A percentile compares a stretch with the other conserved stretches of the same genome.
phyloP scores from a whole-genome alignment of 345 rosid genomes.

The Populus ilicifolia region DNA sequence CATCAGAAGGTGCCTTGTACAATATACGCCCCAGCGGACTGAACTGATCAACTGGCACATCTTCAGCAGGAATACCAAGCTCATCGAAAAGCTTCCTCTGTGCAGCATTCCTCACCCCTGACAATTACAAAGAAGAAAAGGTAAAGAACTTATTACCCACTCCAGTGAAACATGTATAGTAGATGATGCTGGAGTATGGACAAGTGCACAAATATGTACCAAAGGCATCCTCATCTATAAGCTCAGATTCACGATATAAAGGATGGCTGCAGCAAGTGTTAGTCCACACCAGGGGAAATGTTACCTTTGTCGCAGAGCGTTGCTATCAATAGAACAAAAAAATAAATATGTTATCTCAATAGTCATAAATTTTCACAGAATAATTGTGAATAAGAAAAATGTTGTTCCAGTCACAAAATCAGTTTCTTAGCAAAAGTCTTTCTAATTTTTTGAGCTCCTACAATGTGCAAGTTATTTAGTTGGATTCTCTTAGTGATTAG shows the following conservation, averaged over 20 bases:
- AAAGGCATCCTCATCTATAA: constrained; percentile 57
- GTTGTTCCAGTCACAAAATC: neutral
- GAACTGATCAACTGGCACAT: constrained; percentile 85
- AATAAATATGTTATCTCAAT: neutral
- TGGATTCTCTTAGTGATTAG: too few relatives aligned
- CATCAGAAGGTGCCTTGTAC: constrained; percentile 97
- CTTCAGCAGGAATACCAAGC: constrained; percentile 88
- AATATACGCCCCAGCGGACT: constrained; percentile 69
- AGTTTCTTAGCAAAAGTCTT: neutral
- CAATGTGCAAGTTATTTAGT: too few relatives aligned
- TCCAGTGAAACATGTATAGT: neutral
- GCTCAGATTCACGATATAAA: constrained; percentile 82
- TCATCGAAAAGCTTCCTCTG: constrained; percentile 97
- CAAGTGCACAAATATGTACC: constrained; percentile 40
- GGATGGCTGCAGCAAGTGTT: constrained; percentile 99
- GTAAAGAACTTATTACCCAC: neutral
- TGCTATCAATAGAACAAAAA: constrained; percentile 43
- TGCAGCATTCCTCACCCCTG: constrained; percentile 95
- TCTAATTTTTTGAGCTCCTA: neutral
- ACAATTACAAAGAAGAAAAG: constrained; percentile 1
- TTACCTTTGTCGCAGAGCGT: constrained; percentile 92
- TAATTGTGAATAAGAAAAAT: neutral
- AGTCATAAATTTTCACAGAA: neutral
- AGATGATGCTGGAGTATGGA: neutral
- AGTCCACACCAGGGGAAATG: constrained; percentile 97